A percentile compares a stretch with the other conserved stretches of the same genome.
phyloP scores from a whole-genome alignment of 495 filamentous ascomycete genomes.

The Penicillium lividum region DNA sequence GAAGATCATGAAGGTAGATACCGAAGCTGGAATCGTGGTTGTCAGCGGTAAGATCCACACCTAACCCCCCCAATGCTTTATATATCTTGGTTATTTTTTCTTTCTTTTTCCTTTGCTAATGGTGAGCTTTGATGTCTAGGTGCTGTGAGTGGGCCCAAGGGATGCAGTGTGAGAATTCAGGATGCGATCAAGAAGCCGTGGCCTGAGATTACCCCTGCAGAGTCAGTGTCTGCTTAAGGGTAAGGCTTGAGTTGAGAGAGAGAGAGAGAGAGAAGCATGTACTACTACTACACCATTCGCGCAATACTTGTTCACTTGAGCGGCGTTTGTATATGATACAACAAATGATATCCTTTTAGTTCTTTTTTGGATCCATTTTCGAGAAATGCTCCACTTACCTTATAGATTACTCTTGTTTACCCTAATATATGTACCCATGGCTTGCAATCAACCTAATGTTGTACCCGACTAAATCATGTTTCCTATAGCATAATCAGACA shows the following conservation, averaged over 20 bases:
- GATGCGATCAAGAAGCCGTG: conserved; percentile 92
- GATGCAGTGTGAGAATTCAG: conserved; percentile 77
- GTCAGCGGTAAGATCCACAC: conserved; percentile 65
- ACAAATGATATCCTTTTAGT: conserved; percentile 47
- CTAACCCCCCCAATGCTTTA: neutral
- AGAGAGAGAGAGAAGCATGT: conserved; percentile 30
- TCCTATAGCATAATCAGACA: too few species aligned
- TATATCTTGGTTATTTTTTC: neutral
- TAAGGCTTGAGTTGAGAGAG: conserved; percentile 28
- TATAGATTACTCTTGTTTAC: too few species aligned
- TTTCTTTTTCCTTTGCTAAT: neutral
- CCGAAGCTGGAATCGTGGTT: conserved; percentile 80
- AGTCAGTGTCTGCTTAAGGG: conserved; percentile 35
- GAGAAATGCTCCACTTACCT: too few species aligned
- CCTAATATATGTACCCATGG: too few species aligned
- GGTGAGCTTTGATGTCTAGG: conserved; percentile 46
- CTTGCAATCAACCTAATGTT: too few species aligned
- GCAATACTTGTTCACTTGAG: conserved; percentile 41
- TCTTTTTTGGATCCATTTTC: neutral
- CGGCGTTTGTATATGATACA: conserved; percentile 52
- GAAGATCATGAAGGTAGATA: conserved; percentile 83
- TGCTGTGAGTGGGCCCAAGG: conserved; percentile 80
- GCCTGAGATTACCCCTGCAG: conserved; percentile 56
- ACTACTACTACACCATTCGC: conserved; percentile 41
- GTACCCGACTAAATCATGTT: too few species aligned